These are phyloP conservation scores for Phyllosticta capitalensis DNA, from an alignment of 2,329 filamentous ascomycete genomes.

Conservation along the genomic window DNA sequence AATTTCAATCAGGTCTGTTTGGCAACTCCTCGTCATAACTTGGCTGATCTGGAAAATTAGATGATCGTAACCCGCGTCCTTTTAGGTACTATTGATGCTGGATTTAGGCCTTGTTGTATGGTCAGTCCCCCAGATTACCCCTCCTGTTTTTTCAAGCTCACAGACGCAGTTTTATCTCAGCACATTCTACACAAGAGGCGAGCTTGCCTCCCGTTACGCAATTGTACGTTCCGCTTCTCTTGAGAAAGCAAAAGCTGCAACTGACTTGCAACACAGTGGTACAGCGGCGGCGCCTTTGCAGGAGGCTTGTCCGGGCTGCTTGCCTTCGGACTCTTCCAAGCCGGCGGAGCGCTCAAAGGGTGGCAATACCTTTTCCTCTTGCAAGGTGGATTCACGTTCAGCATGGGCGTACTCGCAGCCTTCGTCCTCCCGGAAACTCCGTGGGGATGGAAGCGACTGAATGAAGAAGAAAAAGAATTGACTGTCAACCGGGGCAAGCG, in stretches of 20 bases:
- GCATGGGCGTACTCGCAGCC: conserved; percentile 30
- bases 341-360: conserved; percentile 24
- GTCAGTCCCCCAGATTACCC: neutral
- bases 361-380: conserved; percentile 41
- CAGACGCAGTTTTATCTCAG: conserved; percentile 8
- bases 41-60: neutral
- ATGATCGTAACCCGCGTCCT: conserved; percentile 4
- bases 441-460: conserved; percentile 31
- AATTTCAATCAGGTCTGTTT: conserved; percentile 4
- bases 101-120: conserved; percentile 7
- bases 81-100: conserved; percentile 1
- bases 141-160: neutral
- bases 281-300: conserved; percentile 3
- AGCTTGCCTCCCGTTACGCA: conserved; percentile 7
- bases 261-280: neutral
- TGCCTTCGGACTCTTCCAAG: conserved; percentile 32
- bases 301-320: conserved; percentile 7
- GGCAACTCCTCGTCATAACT: neutral
- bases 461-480: conserved; percentile 19
- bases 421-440: conserved; percentile 32
- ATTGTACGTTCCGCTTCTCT: neutral
- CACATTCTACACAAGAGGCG: conserved; percentile 8
- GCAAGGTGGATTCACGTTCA: conserved; percentile 33
- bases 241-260: too few species aligned
- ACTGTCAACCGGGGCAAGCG: neutral